Percentiles rank a stretch among this genome's conserved stretches.
phyloP scores from a whole-genome alignment of 176 grass and related monocot species.

The Eremochloa ophiuroides region DNA sequence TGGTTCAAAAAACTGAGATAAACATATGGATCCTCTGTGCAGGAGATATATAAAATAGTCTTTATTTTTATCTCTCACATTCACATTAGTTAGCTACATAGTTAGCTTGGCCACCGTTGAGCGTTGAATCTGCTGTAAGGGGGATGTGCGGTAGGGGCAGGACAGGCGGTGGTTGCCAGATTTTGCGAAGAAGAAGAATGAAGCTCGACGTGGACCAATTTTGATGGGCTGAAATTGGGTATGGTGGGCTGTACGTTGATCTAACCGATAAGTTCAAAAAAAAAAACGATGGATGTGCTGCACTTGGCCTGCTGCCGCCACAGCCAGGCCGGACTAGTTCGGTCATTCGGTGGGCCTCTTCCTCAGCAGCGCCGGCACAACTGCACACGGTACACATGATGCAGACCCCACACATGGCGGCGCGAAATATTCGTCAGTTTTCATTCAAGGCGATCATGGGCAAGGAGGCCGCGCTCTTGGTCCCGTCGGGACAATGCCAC shows the following conservation, averaged over 20 bases:
- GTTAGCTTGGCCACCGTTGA: too few species aligned
- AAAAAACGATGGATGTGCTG: too few species aligned
- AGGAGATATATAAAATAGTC: too few species aligned
- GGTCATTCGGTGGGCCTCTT: not conserved
- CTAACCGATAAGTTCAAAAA: too few species aligned
- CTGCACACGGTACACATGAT: not conserved
- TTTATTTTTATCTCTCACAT: too few species aligned
- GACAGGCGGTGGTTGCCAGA: too few species aligned
- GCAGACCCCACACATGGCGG: not conserved
- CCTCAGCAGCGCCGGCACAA: not conserved
- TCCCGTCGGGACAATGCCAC: constrained; percentile 93
- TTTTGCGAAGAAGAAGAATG: not conserved
- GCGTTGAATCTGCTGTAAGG: too few species aligned
- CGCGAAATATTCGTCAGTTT: not conserved
- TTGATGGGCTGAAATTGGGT: not conserved
- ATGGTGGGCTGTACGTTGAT: not conserved
- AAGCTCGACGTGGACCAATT: not conserved
- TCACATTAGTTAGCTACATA: too few species aligned
- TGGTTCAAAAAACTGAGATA: too few species aligned
- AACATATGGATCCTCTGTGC: too few species aligned
- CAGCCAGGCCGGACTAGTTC: not conserved
- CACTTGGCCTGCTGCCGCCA: too few species aligned
- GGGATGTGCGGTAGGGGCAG: too few species aligned
- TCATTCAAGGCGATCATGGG: constrained; percentile 45
- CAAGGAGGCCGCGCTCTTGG: constrained; percentile 87